These are phyloP conservation scores for Cryptococcus sp. DNA, from an alignment of 1,284 basidiomycete genomes.

Conservation along the genomic window DNA sequence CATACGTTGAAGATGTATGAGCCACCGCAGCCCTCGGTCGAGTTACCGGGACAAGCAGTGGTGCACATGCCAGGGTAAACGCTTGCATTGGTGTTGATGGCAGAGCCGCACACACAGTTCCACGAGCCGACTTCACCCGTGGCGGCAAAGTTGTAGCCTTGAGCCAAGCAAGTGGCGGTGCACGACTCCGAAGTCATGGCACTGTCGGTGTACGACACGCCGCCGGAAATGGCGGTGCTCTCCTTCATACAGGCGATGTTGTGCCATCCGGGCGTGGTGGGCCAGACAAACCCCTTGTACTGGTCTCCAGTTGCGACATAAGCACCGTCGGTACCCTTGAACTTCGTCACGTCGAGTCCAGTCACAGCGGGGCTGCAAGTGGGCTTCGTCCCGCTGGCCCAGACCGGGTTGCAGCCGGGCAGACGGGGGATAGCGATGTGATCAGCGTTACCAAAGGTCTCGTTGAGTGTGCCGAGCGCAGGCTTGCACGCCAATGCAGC, in stretches of 20 bases:
- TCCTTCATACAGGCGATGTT: slow-evolving; percentile 32
- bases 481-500: slow-evolving; percentile 26
- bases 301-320: slow-evolving; percentile 18
- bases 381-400: slow-evolving; percentile 33
- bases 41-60: slow-evolving; percentile 39
- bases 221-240: slow-evolving; percentile 10
- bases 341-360: slow-evolving; percentile 25
- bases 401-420: slow-evolving; percentile 41
- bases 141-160: slow-evolving; percentile 27
- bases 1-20: slow-evolving; percentile 25
- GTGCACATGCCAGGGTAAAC: slow-evolving; percentile 33
- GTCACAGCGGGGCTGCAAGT: slow-evolving; percentile 24
- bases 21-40: slow-evolving; percentile 34
- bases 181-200: slow-evolving; percentile 26
- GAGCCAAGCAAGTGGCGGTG: slow-evolving; percentile 20
- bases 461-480: slow-evolving; percentile 29
- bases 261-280: slow-evolving; percentile 38
- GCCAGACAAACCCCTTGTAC: slow-evolving; percentile 14
- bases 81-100: slow-evolving; percentile 13
- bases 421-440: slow-evolving; percentile 26
- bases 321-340: slow-evolving; percentile 30
- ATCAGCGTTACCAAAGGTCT: slow-evolving; percentile 32
- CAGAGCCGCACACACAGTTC: slow-evolving; percentile 31
- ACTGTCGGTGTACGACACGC: slow-evolving; percentile 17
- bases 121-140: slow-evolving; percentile 18